Conservation (phyloP, 1,284 basidiomycete species). For the Sanghuangporus baumii region DNA sequence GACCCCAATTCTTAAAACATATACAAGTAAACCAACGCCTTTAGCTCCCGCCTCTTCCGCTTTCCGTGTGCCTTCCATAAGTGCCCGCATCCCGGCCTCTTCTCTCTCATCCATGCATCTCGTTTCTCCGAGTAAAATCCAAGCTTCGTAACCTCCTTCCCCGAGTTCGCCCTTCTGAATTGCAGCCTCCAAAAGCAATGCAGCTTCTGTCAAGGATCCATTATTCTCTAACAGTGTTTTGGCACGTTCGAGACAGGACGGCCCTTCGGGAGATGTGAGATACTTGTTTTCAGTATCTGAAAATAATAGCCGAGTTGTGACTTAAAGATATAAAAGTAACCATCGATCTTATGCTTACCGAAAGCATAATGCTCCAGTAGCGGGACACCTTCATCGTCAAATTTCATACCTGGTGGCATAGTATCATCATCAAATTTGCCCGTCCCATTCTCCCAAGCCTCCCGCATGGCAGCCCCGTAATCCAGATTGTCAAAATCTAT, state of each 20-base stretch:
- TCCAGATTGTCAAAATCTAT: slow-evolving; percentile 39
- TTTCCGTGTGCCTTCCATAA: slow-evolving; percentile 59
- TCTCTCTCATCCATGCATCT: slow-evolving; percentile 96
- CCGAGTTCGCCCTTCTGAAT: slow-evolving; percentile 76
- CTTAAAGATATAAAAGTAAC: background rate
- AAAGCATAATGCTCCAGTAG: slow-evolving; percentile 67
- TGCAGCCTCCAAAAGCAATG: slow-evolving; percentile 81
- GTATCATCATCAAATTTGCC: slow-evolving; percentile 37
- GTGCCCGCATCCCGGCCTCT: slow-evolving; percentile 71
- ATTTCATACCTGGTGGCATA: slow-evolving; percentile 38
- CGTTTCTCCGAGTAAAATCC: slow-evolving; percentile 91
- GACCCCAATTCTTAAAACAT: slow-evolving; percentile 25
- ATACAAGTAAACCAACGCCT: slow-evolving; percentile 78
- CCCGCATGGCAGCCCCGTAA: slow-evolving; percentile 54
- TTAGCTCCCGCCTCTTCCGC: slow-evolving; percentile 58
- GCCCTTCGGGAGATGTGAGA: slow-evolving; percentile 41
- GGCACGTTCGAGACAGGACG: slow-evolving; percentile 60
- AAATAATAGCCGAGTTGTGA: background rate
- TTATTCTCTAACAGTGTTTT: slow-evolving; percentile 73
- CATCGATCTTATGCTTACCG: slow-evolving; percentile 41
- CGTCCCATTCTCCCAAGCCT: slow-evolving; percentile 54
- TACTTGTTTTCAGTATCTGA: slow-evolving; percentile 68
- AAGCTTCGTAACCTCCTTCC: slow-evolving; percentile 82
- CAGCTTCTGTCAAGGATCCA: slow-evolving; percentile 82
- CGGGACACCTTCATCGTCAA: slow-evolving; percentile 72